Percentiles rank a stretch among this genome's conserved stretches.
Conservation (phyloP, 352 stramenopile genomes). For the Pythium oligandrum region DNA sequence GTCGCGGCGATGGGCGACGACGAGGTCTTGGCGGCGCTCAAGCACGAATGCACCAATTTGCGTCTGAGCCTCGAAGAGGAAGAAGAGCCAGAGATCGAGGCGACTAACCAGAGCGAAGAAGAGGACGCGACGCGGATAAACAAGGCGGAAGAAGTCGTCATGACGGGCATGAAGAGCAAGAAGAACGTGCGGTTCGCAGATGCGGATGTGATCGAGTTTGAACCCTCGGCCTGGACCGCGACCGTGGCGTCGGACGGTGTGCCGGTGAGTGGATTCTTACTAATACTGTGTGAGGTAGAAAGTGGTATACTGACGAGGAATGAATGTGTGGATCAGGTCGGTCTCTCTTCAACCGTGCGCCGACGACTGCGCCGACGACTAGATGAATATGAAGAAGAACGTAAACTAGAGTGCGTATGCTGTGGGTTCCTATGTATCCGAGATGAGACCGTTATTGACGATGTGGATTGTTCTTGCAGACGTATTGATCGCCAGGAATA, state of each 20-base stretch:
- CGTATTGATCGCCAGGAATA: slow-evolving; percentile 69
- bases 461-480: slow-evolving; percentile 13
- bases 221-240: slow-evolving; percentile 78
- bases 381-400: slow-evolving; percentile 66
- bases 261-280: slow-evolving; percentile 30
- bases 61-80: not conserved
- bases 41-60: not conserved
- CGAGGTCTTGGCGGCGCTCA: not conserved
- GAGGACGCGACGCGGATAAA: slow-evolving; percentile 8
- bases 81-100: slow-evolving; percentile 20
- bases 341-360: slow-evolving; percentile 63
- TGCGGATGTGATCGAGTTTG: slow-evolving; percentile 75
- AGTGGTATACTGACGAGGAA: slow-evolving; percentile 2
- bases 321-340: slow-evolving; percentile 29
- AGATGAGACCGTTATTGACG: too few relatives aligned
- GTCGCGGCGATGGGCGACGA: not conserved
- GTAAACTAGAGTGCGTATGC: slow-evolving; percentile 33
- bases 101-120: slow-evolving; percentile 15
- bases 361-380: slow-evolving; percentile 54
- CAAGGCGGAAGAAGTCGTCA: slow-evolving; percentile 6
- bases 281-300: too few relatives aligned
- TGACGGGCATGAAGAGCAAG: slow-evolving; percentile 11
- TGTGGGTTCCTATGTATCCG: too few relatives aligned
- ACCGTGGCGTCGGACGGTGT: slow-evolving; percentile 74
- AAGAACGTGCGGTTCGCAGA: slow-evolving; percentile 56